phyloP scores from a whole-genome alignment of 805 yeast species.

The Yamadazyma nakazawae region DNA sequence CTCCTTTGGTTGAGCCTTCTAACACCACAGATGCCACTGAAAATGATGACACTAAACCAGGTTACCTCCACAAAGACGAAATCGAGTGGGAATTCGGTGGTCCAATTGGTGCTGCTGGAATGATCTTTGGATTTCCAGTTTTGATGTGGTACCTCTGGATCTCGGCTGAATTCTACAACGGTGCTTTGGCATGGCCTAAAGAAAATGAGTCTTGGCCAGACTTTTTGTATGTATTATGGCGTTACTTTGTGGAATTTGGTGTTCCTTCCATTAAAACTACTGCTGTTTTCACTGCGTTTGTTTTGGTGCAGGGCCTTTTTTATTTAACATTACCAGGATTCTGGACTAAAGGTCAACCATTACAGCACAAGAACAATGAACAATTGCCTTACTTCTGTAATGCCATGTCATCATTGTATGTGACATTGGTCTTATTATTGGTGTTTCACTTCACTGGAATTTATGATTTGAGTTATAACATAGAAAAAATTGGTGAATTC shows the following conservation, averaged over 20 bases:
- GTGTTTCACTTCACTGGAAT: slow-evolving; percentile 69
- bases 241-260: slow-evolving; percentile 48
- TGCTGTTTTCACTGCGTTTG: slow-evolving; percentile 67
- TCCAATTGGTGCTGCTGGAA: slow-evolving; percentile 79
- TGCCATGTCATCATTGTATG: slow-evolving; percentile 82
- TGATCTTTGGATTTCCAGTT: slow-evolving; percentile 90
- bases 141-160: slow-evolving; percentile 98
- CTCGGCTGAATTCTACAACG: slow-evolving; percentile 75
- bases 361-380: slow-evolving; percentile 71
- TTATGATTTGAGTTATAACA: slow-evolving; percentile 68
- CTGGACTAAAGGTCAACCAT: slow-evolving; percentile 93
- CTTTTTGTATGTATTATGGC: slow-evolving; percentile 44
- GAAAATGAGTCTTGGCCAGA: slow-evolving; percentile 51
- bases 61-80: slow-evolving; percentile 42
- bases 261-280: slow-evolving; percentile 61
- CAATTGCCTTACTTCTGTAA: slow-evolving; percentile 92
- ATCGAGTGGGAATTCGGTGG: slow-evolving; percentile 93
- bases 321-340: slow-evolving; percentile 88
- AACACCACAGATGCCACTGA: neutral
- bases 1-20: slow-evolving; percentile 7
- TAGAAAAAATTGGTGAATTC: slow-evolving; percentile 84
- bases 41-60: slow-evolving; percentile 12
- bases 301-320: slow-evolving; percentile 64
- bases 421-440: slow-evolving; percentile 55
- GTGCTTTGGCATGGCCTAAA: slow-evolving; percentile 66